Conservation (phyloP, 129 eudicot genomes). For the Pulicaria dysenterica region DNA sequence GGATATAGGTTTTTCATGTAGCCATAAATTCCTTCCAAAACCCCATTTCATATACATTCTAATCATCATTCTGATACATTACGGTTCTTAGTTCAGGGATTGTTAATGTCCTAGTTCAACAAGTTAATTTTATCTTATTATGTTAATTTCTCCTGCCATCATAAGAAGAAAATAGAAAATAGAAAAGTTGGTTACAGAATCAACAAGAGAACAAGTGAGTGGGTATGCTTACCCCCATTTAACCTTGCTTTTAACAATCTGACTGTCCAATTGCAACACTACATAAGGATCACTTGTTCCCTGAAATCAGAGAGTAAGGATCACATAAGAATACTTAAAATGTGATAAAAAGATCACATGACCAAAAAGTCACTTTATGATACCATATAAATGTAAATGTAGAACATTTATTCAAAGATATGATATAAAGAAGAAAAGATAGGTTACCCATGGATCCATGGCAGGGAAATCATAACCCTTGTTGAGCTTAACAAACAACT, state of each 20-base stretch:
- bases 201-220: not conserved
- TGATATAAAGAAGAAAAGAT: conserved; percentile 4
- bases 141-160: not conserved
- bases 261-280: conserved; percentile 74
- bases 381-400: conserved; percentile 7
- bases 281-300: conserved; percentile 99
- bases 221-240: conserved; percentile 83
- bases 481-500: conserved; percentile 71
- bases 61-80: not conserved
- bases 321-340: not conserved
- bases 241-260: conserved; percentile 76
- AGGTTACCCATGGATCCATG: conserved; percentile 95
- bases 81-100: not conserved
- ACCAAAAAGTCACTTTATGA: not conserved
- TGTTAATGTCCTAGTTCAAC: not conserved
- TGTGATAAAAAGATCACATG: not conserved
- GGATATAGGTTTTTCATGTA: no score
- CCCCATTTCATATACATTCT: not conserved
- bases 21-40: not conserved
- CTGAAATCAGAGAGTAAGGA: conserved; percentile 45
- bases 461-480: conserved; percentile 87
- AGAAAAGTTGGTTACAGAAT: not conserved
- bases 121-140: conserved; percentile 1
- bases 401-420: not conserved
- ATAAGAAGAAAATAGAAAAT: not conserved